Evolutionary conservation across 768 basidiomycete species (phyloP).

Genomic region (Mycena galericulata): DNA sequence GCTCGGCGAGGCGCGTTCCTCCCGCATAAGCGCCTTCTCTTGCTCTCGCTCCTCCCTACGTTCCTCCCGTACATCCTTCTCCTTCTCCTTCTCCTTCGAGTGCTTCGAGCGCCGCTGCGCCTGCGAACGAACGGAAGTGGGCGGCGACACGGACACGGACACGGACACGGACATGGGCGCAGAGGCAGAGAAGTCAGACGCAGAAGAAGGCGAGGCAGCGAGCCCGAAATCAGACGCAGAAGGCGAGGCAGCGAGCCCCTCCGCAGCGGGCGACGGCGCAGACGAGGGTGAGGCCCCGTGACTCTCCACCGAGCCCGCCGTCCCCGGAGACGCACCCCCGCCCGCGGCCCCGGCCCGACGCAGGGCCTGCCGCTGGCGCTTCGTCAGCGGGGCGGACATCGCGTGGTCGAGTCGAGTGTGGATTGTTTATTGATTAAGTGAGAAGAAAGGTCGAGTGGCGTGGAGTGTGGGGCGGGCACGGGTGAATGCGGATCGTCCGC

Average conservation of each 20-base stretch:
- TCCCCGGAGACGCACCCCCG: not conserved
- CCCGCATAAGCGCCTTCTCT: not conserved
- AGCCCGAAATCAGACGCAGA: too few relatives aligned
- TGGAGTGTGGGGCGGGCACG: too few relatives aligned
- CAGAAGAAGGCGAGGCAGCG: too few relatives aligned
- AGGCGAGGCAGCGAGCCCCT: too few relatives aligned
- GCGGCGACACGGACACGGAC: too few relatives aligned
- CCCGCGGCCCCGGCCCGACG: not conserved
- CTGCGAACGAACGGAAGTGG: too few relatives aligned
- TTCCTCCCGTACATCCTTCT: not conserved
- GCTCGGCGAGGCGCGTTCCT: constrained; percentile 27
- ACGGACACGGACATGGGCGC: too few relatives aligned
- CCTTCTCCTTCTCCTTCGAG: not conserved
- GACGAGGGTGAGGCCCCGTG: not conserved
- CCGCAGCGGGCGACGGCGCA: not conserved
- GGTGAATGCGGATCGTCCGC: too few relatives aligned
- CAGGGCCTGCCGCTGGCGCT: constrained; percentile 18
- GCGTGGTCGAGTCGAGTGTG: not conserved
- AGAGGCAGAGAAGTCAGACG: too few relatives aligned
- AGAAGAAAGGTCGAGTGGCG: not conserved
- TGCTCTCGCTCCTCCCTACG: not conserved
- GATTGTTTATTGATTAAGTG: not conserved
- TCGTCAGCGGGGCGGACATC: not conserved
- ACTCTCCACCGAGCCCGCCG: not conserved
- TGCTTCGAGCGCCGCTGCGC: too few relatives aligned